These are phyloP conservation scores for Exobasidium rhododendri DNA, from an alignment of 1,284 basidiomycete species.

Conservation along the genomic window DNA sequence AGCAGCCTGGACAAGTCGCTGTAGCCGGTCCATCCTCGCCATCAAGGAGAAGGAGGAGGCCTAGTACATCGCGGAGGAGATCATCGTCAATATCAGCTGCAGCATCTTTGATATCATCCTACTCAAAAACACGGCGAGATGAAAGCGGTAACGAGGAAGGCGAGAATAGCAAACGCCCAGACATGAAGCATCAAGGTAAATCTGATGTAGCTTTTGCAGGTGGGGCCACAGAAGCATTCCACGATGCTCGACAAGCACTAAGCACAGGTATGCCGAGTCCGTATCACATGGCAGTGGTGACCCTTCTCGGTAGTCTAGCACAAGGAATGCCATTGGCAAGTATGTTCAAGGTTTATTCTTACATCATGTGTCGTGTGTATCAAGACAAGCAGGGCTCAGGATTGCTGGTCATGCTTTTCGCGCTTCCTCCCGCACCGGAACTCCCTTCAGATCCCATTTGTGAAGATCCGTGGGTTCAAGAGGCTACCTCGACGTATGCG, in stretches of 20 bases:
- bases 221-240: constrained; percentile 32
- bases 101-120: constrained; percentile 3
- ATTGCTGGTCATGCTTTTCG: background rate
- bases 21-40: constrained; percentile 8
- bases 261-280: constrained; percentile 28
- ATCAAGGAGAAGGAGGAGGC: constrained; percentile 5
- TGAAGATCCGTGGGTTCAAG: constrained; percentile 33
- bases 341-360: constrained; percentile 47
- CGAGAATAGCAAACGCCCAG: background rate
- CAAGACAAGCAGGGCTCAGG: constrained; percentile 13
- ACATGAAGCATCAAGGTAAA: background rate
- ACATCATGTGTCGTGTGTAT: constrained; percentile 45
- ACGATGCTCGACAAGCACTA: constrained; percentile 34
- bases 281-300: constrained; percentile 46
- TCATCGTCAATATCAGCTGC: constrained; percentile 3
- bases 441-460: constrained; percentile 36
- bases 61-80: constrained; percentile 7
- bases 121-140: background rate
- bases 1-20: too few species aligned
- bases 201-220: constrained; percentile 23
- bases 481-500: constrained; percentile 41
- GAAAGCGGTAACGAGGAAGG: background rate
- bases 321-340: constrained; percentile 43
- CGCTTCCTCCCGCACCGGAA: constrained; percentile 26
- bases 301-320: constrained; percentile 37